phyloP scores from a whole-genome alignment of 1,284 basidiomycete genomes.

The Peniophora sp. region DNA sequence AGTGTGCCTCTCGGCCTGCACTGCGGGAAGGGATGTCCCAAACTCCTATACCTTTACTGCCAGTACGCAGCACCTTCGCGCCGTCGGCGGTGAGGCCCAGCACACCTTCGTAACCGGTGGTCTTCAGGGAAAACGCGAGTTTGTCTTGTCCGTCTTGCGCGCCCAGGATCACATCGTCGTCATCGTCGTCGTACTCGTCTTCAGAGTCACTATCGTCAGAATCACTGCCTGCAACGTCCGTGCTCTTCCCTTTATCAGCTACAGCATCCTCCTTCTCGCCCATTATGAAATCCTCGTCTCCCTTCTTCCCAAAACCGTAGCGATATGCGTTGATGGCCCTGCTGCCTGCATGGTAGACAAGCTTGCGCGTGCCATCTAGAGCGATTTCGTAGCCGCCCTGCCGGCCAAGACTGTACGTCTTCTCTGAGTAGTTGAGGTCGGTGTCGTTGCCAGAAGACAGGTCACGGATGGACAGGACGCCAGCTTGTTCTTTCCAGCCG shows the following conservation, averaged over 20 bases:
- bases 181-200: not conserved
- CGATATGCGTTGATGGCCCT: conserved; percentile 2
- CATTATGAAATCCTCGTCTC: too few species aligned
- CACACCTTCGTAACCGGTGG: not conserved
- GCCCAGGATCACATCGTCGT: not conserved
- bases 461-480: not conserved
- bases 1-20: not conserved
- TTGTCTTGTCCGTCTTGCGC: not conserved
- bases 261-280: too few species aligned
- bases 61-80: conserved; percentile 1
- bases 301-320: too few species aligned
- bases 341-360: conserved; percentile 3
- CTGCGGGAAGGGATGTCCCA: conserved; percentile 3
- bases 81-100: not conserved
- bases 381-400: not conserved
- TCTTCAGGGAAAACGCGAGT: not conserved
- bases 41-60: not conserved
- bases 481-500: not conserved
- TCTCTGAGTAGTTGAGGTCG: not conserved
- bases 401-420: not conserved
- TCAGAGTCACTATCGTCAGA: too few species aligned
- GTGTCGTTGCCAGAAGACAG: not conserved
- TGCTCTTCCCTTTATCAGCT: too few species aligned
- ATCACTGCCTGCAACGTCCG: too few species aligned
- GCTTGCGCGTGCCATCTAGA: conserved; percentile 1